Base-by-base conservation (phyloP, 75 land plant species). In the Sequoia sempervirens region DNA sequence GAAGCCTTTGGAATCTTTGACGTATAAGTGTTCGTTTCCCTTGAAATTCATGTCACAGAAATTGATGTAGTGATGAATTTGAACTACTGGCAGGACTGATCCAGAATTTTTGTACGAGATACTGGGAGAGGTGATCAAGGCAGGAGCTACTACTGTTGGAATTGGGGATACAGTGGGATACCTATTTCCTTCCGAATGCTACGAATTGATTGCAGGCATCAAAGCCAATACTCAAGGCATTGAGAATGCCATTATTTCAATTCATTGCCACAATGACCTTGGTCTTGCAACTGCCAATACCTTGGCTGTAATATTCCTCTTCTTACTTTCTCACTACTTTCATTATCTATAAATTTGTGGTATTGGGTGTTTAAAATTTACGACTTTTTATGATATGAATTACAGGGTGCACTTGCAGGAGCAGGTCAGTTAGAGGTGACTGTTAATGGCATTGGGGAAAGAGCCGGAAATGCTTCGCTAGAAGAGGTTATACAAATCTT, bases 251-350 rank as follows among this genome's bases (percentile, higher is more conserved):
- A 66, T 87, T 73, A 79, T 87, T 34, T 84, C 88, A 30, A 80
- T 82, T 10, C 88, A 87, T 52, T 84, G 86, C 75, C 88, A 87
- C n/a, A 87, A 84, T 69, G 88, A 87, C 36, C 82, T 87, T 18
- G 88, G 88, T 23, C 88, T 87, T 43, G 82, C 88, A 26, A 87
- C 86, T 64, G 88, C 88, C 86, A 87, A 87, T 75, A 84, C 86
- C 52, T 26, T 87, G 8, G 86, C 88, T 34, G 88, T 86, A 46
- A 52, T 86, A 37, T 61, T 61, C 66, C 66, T 61, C 8, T 61
- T 26, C 32, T 47, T n/a, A 61, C 28, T 38, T 69, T 84, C 15
- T 28, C 80, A 46, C 32, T 81, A n/a, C 37, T 18, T 52, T 37
- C 43, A 37, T 40, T 5, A 17, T 81, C 18, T 41, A 2, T 26